phyloP scores from a whole-genome alignment of 805 yeast species.

The Metschnikowia chrysomelidarum region DNA sequence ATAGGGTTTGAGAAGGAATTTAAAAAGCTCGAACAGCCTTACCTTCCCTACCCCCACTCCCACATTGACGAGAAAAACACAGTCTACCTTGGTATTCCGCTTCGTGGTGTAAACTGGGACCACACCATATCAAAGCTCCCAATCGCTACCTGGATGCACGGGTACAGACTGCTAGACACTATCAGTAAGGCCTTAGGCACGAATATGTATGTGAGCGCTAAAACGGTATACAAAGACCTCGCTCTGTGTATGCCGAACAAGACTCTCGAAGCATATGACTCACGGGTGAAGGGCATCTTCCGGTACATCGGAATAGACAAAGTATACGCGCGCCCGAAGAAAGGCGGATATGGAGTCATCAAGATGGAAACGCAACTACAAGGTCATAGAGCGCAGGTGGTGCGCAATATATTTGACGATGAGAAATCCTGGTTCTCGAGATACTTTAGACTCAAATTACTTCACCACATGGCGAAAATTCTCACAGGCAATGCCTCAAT shows the following conservation, averaged over 20 bases:
- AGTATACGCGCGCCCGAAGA: slow-evolving; percentile 1
- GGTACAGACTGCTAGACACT: background rate
- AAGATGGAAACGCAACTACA: slow-evolving; percentile 3
- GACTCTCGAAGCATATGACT: slow-evolving; percentile 1
- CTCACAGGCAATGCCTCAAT: too few relatives aligned
- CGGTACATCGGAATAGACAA: background rate
- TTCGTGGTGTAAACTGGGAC: slow-evolving; percentile 2
- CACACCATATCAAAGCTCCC: background rate
- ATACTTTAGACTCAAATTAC: slow-evolving; percentile 1
- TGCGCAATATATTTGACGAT: background rate
- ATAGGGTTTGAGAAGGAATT: background rate
- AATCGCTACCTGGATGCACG: background rate
- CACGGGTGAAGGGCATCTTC: background rate
- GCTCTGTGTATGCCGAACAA: slow-evolving; percentile 1
- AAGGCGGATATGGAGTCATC: slow-evolving; percentile 4
- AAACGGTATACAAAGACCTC: background rate
- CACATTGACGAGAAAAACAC: background rate
- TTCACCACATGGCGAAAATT: slow-evolving; percentile 3
- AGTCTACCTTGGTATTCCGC: slow-evolving; percentile 2
- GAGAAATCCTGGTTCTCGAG: background rate
- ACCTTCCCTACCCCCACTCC: slow-evolving; percentile 1
- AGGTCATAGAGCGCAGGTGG: slow-evolving; percentile 3
- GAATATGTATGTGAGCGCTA: background rate
- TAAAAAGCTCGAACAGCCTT: background rate
- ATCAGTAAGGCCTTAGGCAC: background rate